Percentiles rank a stretch among this genome's conserved stretches.
phyloP scores from a whole-genome alignment of 257 asterid species.

The Orobanche coerulescens region DNA sequence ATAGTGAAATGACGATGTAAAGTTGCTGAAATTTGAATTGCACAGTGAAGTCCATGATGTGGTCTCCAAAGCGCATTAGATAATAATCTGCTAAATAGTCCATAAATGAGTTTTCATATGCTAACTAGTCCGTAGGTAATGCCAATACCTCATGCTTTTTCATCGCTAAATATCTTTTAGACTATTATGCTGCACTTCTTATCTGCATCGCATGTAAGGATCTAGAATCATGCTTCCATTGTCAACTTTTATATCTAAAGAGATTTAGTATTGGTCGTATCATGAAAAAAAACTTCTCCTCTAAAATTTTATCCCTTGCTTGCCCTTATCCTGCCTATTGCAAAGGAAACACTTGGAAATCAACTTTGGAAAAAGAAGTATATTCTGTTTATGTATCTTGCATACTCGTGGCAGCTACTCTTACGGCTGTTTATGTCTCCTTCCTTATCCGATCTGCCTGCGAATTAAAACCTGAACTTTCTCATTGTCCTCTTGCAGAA shows the following conservation, averaged over 20 bases:
- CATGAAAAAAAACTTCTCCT: neutral
- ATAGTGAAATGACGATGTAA: neutral
- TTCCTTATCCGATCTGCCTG: neutral
- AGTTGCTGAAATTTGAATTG: neutral
- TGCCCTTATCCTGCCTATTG: too few relatives aligned
- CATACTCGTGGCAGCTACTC: neutral
- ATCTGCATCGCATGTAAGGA: neutral
- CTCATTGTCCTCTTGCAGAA: conserved; percentile 8
- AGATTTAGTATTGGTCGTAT: neutral
- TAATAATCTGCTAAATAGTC: neutral
- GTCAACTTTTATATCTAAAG: neutral
- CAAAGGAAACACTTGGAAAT: too few relatives aligned
- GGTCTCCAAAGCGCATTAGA: neutral
- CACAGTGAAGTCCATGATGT: neutral
- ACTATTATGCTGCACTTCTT: neutral
- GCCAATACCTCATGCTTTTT: neutral
- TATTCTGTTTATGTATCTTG: too few relatives aligned
- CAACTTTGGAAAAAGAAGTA: neutral
- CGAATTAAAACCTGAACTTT: neutral
- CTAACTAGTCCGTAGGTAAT: neutral
- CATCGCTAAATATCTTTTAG: neutral
- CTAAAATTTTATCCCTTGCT: neutral
- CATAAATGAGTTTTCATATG: neutral
- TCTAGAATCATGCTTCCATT: neutral
- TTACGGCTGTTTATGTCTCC: neutral